phyloP scores from a whole-genome alignment of 2,329 filamentous ascomycete genomes.

The Penicillium sp. region DNA sequence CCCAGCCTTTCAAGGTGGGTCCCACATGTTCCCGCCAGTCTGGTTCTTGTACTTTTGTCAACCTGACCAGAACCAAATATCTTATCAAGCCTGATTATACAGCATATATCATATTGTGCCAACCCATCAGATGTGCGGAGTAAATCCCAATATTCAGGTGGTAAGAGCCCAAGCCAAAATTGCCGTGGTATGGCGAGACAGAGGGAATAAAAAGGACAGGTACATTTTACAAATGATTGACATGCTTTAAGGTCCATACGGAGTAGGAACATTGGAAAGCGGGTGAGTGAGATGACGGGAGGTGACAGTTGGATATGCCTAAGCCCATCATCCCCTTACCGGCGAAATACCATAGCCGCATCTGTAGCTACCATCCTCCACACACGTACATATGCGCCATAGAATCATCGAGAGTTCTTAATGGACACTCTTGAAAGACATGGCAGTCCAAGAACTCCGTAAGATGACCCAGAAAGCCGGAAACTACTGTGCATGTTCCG shows the following conservation, averaged over 20 bases:
- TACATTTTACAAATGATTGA: too few species aligned
- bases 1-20: not conserved
- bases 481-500: slow-evolving; percentile 9
- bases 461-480: slow-evolving; percentile 8
- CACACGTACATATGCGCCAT: not conserved
- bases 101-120: too few species aligned
- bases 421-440: too few species aligned
- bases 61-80: not conserved
- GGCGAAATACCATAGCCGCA: too few species aligned
- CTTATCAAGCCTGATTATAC: not conserved
- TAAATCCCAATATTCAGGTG: too few species aligned
- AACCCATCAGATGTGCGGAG: too few species aligned
- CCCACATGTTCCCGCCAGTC: not conserved
- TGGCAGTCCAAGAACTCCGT: not conserved
- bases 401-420: not conserved
- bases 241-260: too few species aligned
- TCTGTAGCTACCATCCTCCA: too few species aligned
- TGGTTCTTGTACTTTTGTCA: not conserved
- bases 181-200: not conserved
- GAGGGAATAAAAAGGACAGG: too few species aligned
- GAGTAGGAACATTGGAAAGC: not conserved
- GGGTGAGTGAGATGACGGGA: not conserved
- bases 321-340: not conserved
- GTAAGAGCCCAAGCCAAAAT: not conserved
- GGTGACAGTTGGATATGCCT: not conserved